Evolutionary conservation across 192 early-diverging fungal species (phyloP).

Genomic region (Backusella macrospora): DNA sequence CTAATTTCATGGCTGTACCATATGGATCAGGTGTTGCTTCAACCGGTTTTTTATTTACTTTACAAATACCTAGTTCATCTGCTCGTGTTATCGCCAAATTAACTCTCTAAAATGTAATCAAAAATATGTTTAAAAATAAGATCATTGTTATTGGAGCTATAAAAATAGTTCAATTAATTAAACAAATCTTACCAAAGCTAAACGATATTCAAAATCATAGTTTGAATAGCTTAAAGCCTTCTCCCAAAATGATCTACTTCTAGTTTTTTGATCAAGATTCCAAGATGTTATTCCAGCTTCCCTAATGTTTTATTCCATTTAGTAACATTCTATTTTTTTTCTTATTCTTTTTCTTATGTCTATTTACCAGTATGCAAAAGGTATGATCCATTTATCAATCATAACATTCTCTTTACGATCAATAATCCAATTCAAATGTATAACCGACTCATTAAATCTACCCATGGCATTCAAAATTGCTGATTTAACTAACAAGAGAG

Average conservation of each 20-base stretch:
- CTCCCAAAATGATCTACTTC: slow-evolving; percentile 48
- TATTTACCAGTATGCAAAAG: slow-evolving; percentile 54
- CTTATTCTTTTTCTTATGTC: no score
- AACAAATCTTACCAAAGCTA: slow-evolving; percentile 31
- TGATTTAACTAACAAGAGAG: slow-evolving; percentile 51
- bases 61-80: slow-evolving; percentile 8
- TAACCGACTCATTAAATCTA: slow-evolving; percentile 43
- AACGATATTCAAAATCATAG: slow-evolving; percentile 57
- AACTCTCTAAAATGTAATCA: background rate
- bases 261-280: slow-evolving; percentile 38
- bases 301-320: slow-evolving; percentile 1
- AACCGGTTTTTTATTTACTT: background rate
- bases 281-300: slow-evolving; percentile 53
- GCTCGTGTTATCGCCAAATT: slow-evolving; percentile 11
- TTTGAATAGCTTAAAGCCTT: slow-evolving; percentile 44
- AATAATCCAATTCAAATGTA: slow-evolving; percentile 53
- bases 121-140: no score
- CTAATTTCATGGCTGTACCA: background rate
- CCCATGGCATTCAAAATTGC: slow-evolving; percentile 50
- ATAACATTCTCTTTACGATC: slow-evolving; percentile 44
- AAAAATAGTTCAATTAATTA: background rate
- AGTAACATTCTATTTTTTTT: no score
- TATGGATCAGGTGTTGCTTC: background rate
- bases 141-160: background rate
- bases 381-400: slow-evolving; percentile 54